Evolutionary conservation across 2,329 filamentous ascomycete genomes (phyloP), one percentile per base, ranked within the genome.

Genomic region (Talaromyces amestolkiae): DNA sequence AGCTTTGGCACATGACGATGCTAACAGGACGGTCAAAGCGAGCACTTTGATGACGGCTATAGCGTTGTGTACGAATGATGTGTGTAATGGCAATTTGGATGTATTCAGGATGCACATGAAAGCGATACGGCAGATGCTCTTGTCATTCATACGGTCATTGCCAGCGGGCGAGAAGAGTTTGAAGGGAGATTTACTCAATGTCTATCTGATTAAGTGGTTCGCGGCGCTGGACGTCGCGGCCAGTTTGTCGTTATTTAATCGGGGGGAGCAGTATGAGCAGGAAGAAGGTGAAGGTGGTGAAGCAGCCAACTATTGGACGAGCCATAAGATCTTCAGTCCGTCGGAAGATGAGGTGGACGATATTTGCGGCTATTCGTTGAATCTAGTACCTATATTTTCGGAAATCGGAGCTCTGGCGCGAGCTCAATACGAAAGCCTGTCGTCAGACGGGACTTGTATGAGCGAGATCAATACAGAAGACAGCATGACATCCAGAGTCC

Each of bases 41-140:
- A 70, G 73, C 51, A 73, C 70, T 13, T 62, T 72, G 13, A 70
- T 69, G 11, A 74, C 73, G 19, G 73, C 73, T 24, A 74, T 76
- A 69, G 67, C 70, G 2, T 58, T 76, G 7, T 76, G 73, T 60
- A 76, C 73, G 1, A 75, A 73, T 62, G 74, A 76, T 69, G 72
- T 76, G n/a, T 75, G 73, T 35, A 74, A 75, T 65, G 74, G 74
- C 1, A 71, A 75, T 39, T 70, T 72, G 66, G 65, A 71, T 11
- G 64, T 70, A 33, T 74, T 73, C 71, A 60, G 68, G 8, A 69
- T 69, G 7, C 73, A 75, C 66, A 67, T 74, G n/a, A 61, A 59
- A 9, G 73, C 73, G 1, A 71, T 73, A 1, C 67, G 69, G 62
- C 71, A 70, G 27, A 66, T 75, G 19, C 59, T 75, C 4, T 43